These are phyloP conservation scores for Ilex asprella DNA, from an alignment of 257 asterid genomes.

Conservation along the genomic window DNA sequence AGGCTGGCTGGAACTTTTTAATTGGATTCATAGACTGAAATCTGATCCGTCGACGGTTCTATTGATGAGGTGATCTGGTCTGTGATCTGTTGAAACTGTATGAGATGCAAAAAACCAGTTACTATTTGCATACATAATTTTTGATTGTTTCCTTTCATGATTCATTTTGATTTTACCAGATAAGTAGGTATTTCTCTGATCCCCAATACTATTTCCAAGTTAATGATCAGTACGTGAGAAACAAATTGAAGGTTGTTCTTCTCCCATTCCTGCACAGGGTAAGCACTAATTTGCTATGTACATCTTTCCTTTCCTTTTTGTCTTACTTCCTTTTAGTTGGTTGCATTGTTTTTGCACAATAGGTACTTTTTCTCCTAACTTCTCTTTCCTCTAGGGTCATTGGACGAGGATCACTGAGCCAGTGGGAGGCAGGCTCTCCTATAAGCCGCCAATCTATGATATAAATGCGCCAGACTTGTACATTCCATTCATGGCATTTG, in stretches of 20 bases:
- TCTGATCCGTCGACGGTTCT: too few relatives aligned
- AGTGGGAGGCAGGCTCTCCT: neutral
- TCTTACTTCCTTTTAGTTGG: neutral
- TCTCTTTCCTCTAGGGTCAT: neutral
- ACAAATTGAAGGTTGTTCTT: slow-evolving; percentile 2
- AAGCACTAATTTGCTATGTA: neutral
- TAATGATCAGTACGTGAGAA: neutral
- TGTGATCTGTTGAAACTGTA: too few relatives aligned
- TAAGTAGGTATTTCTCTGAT: slow-evolving; percentile 1
- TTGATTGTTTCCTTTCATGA: neutral
- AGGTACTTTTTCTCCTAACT: neutral
- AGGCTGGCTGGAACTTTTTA: too few relatives aligned
- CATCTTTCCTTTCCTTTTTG: neutral
- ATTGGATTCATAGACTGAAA: too few relatives aligned
- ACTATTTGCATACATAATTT: neutral
- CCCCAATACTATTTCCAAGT: slow-evolving; percentile 1
- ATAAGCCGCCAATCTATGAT: slow-evolving; percentile 1
- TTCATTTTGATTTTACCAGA: neutral
- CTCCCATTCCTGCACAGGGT: neutral
- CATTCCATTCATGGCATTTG: neutral
- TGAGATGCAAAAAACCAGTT: too few relatives aligned
- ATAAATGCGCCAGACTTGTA: neutral
- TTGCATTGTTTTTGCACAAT: neutral
- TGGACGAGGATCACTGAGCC: slow-evolving; percentile 1
- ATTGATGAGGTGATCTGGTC: too few relatives aligned